Base-by-base conservation (phyloP, 2,329 filamentous ascomycete genomes). In the Xylariaceae sp. region DNA sequence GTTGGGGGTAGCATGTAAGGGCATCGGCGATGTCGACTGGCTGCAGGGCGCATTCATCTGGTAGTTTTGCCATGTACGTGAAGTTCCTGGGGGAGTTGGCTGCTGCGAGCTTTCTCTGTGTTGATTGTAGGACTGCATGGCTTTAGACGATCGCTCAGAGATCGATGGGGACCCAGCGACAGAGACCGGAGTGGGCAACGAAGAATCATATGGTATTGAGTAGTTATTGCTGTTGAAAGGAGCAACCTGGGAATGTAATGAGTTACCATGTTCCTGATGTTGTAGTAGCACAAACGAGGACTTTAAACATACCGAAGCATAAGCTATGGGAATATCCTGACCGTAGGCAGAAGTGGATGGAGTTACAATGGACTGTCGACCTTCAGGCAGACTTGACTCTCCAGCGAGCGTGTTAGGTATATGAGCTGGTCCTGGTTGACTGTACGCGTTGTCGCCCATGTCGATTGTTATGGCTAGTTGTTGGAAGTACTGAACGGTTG, bases 181-280 rank as follows among this genome's bases (percentile, higher is more conserved):
- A 45, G 81, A 82, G n/a, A 77, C 76, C 21, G 81, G 81, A n/a
- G 81, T 82, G 47, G 81, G 70, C 52, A 83, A 71, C 44, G 72
- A 73, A 40, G 75, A 67, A 60, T 81, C 79, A 70, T 73, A 77
- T 59, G 66, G 67, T 50, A 65, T 64, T 14, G 74, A 65, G 46
- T 73, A 73, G 50, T 71, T 68, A 67, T 70, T 73, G 65, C 71
- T 68, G 67, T 70, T 73, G 66, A 75, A 76, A 16, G 71, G 70
- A 41, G 73, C 70, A n/a, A 74, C 68, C 63, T 73, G 63, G 46
- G 64, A 65, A 32, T 20, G 40, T 23, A 59, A 64, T 67, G 32
- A 62, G 58, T 44, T n/a, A 54, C 29, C 40, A 40, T 44, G 46
- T 47, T 21, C 37, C 42, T 50, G 42, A 56, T 20, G 14, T 48